These are phyloP conservation scores for Colletotrichum navitas DNA, from an alignment of 2,329 filamentous ascomycete genomes.

Conservation along the genomic window DNA sequence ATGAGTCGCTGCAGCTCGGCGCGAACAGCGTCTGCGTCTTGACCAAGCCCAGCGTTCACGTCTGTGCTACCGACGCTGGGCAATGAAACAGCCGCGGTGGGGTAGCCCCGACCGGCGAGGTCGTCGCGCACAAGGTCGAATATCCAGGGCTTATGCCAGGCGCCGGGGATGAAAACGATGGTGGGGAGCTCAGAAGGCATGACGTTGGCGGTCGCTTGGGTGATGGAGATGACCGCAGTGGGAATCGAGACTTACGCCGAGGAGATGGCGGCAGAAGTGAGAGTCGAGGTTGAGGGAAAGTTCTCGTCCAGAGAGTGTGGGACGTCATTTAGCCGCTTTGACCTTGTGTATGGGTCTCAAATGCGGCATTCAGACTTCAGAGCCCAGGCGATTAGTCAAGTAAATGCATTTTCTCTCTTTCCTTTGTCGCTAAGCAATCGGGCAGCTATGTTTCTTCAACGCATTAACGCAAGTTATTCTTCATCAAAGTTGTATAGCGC, in stretches of 20 bases:
- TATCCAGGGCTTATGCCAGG: slow-evolving; percentile 51
- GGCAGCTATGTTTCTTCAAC: not conserved
- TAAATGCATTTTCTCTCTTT: not conserved
- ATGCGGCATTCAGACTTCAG: no score
- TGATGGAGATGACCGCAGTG: not conserved
- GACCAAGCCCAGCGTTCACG: slow-evolving; percentile 43
- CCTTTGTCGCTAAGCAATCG: not conserved
- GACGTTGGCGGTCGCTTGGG: not conserved
- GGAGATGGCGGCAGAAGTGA: not conserved
- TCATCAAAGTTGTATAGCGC: not conserved
- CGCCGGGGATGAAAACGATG: slow-evolving; percentile 55
- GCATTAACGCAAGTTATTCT: no score
- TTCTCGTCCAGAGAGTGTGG: not conserved
- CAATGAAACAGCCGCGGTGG: slow-evolving; percentile 48
- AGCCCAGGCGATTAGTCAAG: not conserved
- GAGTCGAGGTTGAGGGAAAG: not conserved
- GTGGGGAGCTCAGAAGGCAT: slow-evolving; percentile 32
- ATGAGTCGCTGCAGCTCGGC: slow-evolving; percentile 46
- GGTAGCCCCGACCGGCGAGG: slow-evolving; percentile 50
- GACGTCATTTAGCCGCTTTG: no score
- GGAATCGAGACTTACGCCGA: not conserved
- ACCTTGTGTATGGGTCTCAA: no score
- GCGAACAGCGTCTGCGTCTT: slow-evolving; percentile 52
- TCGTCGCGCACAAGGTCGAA: slow-evolving; percentile 48
- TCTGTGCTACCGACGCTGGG: slow-evolving; percentile 50